Evolutionary conservation across 2,329 filamentous ascomycete species (phyloP).

Genomic region (Thermomyces lanuginosus): DNA sequence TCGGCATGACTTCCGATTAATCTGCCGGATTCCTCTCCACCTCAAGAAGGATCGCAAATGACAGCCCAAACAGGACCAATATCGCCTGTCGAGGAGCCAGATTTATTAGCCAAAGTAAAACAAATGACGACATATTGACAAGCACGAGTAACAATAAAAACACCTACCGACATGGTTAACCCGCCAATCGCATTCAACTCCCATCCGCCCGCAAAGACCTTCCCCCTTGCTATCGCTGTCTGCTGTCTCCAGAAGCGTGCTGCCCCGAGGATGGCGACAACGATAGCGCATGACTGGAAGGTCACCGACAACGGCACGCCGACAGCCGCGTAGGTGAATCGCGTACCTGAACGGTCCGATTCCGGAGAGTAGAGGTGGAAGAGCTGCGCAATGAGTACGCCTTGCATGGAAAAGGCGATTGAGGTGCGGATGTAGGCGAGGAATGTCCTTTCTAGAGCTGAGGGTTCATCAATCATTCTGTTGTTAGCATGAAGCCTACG

Average conservation of each 20-base stretch:
- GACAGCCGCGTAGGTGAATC: constrained; percentile 43
- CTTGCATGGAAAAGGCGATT: constrained; percentile 49
- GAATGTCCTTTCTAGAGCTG: constrained; percentile 60
- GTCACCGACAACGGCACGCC: constrained; percentile 42
- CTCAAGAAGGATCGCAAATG: constrained; percentile 4
- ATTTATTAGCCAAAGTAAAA: neutral
- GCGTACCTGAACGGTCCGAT: constrained; percentile 20
- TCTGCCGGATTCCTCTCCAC: neutral
- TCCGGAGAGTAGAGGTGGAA: constrained; percentile 38
- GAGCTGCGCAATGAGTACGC: constrained; percentile 50
- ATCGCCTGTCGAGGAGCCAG: constrained; percentile 3
- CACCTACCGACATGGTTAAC: constrained; percentile 34
- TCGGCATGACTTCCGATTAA: too few species aligned
- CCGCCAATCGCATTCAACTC: constrained; percentile 37
- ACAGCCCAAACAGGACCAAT: constrained; percentile 3
- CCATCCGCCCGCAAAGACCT: constrained; percentile 42
- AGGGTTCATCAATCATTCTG: neutral
- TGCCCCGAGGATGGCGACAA: constrained; percentile 38
- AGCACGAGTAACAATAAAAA: neutral
- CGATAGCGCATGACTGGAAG: constrained; percentile 35
- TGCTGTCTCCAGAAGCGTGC: constrained; percentile 47
- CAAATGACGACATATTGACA: neutral
- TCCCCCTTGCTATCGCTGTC: constrained; percentile 41
- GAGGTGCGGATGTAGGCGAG: constrained; percentile 58
- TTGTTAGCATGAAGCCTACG: constrained; percentile 1